A percentile compares a stretch with the other conserved stretches of the same genome.
These are phyloP conservation scores for Monascus ruber DNA, from an alignment of 2,329 filamentous ascomycete genomes.

Conservation along the genomic window DNA sequence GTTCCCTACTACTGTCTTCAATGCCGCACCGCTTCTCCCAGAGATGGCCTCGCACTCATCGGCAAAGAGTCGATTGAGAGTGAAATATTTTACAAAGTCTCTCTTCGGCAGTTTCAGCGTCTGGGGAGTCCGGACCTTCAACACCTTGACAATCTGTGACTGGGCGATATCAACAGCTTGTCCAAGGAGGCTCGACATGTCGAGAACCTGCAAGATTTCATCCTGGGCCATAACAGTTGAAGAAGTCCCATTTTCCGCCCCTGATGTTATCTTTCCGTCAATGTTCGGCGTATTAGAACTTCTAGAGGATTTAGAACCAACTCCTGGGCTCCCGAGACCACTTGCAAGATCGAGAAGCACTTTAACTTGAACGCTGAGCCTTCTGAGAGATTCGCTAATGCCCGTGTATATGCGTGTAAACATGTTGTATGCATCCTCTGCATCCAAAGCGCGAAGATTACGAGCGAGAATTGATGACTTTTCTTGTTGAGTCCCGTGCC, in stretches of 20 bases:
- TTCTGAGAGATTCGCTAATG: constrained; percentile 73
- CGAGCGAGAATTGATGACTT: constrained; percentile 80
- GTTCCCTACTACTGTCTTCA: constrained; percentile 51
- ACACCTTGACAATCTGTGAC: constrained; percentile 51
- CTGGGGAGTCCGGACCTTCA: constrained; percentile 53
- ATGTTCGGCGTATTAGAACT: constrained; percentile 36
- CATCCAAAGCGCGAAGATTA: constrained; percentile 73
- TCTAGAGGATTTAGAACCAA: constrained; percentile 33
- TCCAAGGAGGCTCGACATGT: constrained; percentile 54
- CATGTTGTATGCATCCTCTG: constrained; percentile 73
- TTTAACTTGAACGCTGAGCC: constrained; percentile 84
- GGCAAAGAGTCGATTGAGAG: constrained; percentile 51
- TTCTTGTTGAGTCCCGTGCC: constrained; percentile 65
- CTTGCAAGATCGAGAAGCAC: constrained; percentile 90
- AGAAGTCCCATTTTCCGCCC: constrained; percentile 11
- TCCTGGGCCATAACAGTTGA: constrained; percentile 36
- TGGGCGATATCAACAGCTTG: constrained; percentile 58
- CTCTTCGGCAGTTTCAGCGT: constrained; percentile 43
- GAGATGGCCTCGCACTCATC: constrained; percentile 58
- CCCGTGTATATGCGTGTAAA: constrained; percentile 74
- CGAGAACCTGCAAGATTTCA: constrained; percentile 51
- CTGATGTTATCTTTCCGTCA: constrained; percentile 27
- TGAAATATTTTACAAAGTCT: constrained; percentile 52
- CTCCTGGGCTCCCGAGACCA: constrained; percentile 31
- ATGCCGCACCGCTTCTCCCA: constrained; percentile 46